Percentiles rank a stretch among this genome's conserved stretches.
Evolutionary conservation across 352 stramenopile genomes (phyloP).

Genomic region (Phytopythium helicoides): DNA sequence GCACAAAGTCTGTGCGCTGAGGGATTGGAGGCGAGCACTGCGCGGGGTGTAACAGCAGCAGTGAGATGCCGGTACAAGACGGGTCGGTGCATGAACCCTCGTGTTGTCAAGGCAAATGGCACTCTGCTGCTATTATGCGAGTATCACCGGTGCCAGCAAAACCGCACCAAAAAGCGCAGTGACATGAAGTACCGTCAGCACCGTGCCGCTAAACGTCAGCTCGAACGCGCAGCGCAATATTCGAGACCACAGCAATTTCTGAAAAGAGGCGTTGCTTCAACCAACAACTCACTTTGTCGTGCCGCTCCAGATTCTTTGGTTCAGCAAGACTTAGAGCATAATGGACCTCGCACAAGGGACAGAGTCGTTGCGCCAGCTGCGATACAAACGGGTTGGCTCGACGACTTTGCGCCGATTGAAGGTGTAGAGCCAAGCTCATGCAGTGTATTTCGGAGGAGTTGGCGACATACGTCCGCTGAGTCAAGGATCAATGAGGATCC

Average conservation of each 20-base stretch:
- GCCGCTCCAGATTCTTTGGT: not conserved
- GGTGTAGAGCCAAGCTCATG: not conserved
- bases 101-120: slow-evolving; percentile 75
- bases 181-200: slow-evolving; percentile 79
- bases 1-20: not conserved
- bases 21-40: not conserved
- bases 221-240: slow-evolving; percentile 19
- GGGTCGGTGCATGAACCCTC: slow-evolving; percentile 61
- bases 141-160: slow-evolving; percentile 79
- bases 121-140: slow-evolving; percentile 75
- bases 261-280: not conserved
- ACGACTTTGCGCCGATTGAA: not conserved
- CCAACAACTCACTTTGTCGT: not conserved
- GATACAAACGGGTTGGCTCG: too few species aligned
- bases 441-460: too few species aligned
- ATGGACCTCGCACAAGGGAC: too few species aligned
- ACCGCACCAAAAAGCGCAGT: slow-evolving; percentile 85
- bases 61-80: slow-evolving; percentile 79
- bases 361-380: too few species aligned
- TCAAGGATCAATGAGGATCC: too few species aligned
- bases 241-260: not conserved
- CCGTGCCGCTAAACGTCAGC: slow-evolving; percentile 55
- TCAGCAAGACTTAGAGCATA: too few species aligned
- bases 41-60: too few species aligned
- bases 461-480: too few species aligned